phyloP scores from a whole-genome alignment of 1,284 basidiomycete species.

The Earliella scabrosa region DNA sequence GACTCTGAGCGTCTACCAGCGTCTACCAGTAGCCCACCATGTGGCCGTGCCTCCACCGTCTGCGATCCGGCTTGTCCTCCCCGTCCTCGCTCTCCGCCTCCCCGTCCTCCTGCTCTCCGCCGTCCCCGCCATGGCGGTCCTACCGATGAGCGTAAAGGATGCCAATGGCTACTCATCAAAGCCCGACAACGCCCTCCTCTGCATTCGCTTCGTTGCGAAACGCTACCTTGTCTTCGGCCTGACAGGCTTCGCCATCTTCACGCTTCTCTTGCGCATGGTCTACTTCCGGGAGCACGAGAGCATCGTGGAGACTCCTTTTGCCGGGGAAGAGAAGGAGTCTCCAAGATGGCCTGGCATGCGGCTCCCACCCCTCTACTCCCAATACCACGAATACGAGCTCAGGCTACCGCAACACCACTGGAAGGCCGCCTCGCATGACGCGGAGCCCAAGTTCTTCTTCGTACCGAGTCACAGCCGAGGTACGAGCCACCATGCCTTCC shows the following conservation, averaged over 20 bases:
- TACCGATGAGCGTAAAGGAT: conserved; percentile 12
- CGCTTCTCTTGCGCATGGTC: conserved; percentile 15
- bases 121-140: conserved; percentile 13
- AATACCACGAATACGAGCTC: conserved; percentile 20
- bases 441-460: conserved; percentile 21
- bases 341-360: conserved; percentile 10
- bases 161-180: not conserved
- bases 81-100: conserved; percentile 1
- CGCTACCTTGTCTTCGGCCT: conserved; percentile 18
- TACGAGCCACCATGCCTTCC: not conserved
- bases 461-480: conserved; percentile 15
- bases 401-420: conserved; percentile 19
- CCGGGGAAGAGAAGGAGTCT: not conserved
- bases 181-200: conserved; percentile 3
- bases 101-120: not conserved
- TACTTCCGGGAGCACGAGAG: conserved; percentile 3
- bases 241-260: conserved; percentile 14
- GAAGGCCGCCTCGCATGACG: conserved; percentile 12
- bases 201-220: conserved; percentile 14
- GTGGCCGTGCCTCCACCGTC: too few relatives aligned
- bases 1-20: not conserved
- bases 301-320: not conserved
- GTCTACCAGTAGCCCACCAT: too few relatives aligned
- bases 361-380: conserved; percentile 19
- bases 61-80: not conserved